Evolutionary conservation across 179 eudicot species (phyloP).

Genomic region (Silene vulgaris): DNA sequence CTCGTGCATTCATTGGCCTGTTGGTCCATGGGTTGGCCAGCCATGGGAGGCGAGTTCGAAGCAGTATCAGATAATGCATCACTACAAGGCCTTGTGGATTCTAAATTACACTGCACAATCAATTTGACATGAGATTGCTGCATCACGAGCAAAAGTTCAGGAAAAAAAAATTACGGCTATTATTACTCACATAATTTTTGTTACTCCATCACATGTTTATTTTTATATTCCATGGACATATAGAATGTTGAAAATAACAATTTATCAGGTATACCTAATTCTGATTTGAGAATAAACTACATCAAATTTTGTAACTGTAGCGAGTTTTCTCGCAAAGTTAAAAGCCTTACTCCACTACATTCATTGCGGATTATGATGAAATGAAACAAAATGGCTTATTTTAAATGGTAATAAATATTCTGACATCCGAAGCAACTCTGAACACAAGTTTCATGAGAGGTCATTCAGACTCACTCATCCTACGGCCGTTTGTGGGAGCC

Average conservation of each 20-base stretch:
- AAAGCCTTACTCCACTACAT: too few species aligned
- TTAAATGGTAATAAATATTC: not conserved
- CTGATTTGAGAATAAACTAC: not conserved
- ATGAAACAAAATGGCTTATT: not conserved
- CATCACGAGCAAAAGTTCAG: not conserved
- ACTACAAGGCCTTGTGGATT: not conserved
- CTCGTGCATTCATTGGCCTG: not conserved
- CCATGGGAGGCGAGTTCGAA: not conserved
- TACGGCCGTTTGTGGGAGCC: not conserved
- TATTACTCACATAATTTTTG: not conserved
- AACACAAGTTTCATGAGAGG: not conserved
- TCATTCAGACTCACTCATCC: not conserved
- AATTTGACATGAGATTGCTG: conserved; percentile 1
- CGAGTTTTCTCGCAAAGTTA: not conserved
- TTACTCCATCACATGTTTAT: not conserved
- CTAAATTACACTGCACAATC: not conserved
- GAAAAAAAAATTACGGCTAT: not conserved
- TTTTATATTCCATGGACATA: not conserved
- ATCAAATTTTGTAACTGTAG: too few species aligned
- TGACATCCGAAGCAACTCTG: not conserved
- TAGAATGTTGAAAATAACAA: not conserved
- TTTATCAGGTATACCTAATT: not conserved
- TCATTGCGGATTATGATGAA: too few species aligned
- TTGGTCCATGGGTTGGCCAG: not conserved
- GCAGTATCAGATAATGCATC: not conserved